These are phyloP conservation scores for Ogataea paradorogensis DNA, from an alignment of 805 yeast species.

Conservation along the genomic window DNA sequence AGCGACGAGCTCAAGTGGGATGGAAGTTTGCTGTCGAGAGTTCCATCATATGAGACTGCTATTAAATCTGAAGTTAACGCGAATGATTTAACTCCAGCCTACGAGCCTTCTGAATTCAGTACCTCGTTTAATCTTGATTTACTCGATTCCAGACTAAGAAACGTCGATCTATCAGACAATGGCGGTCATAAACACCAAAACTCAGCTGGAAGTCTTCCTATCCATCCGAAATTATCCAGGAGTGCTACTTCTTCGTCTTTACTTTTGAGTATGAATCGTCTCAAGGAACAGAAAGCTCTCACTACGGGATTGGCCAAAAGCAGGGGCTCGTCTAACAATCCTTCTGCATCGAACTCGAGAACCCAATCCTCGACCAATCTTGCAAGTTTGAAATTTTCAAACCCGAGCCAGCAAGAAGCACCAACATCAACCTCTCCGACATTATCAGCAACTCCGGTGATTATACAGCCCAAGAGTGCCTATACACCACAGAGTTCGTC, in stretches of 20 bases:
- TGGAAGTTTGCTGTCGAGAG: constrained; percentile 43
- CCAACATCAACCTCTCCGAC: constrained; percentile 6
- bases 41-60: constrained; percentile 85
- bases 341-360: constrained; percentile 42
- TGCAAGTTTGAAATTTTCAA: constrained; percentile 7
- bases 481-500: constrained; percentile 6
- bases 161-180: constrained; percentile 17
- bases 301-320: constrained; percentile 29
- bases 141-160: constrained; percentile 31
- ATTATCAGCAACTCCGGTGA: neutral
- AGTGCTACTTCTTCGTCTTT: constrained; percentile 13
- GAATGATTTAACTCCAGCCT: constrained; percentile 68
- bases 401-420: constrained; percentile 4
- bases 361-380: constrained; percentile 36
- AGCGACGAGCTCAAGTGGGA: constrained; percentile 18
- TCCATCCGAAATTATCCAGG: constrained; percentile 13
- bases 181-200: neutral
- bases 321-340: constrained; percentile 31
- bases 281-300: constrained; percentile 18
- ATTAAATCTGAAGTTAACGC: constrained; percentile 49
- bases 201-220: neutral
- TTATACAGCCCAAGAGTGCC: constrained; percentile 11
- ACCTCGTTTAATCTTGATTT: constrained; percentile 34
- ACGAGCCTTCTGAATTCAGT: constrained; percentile 50
- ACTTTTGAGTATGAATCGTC: constrained; percentile 11